These are phyloP conservation scores for Colletotrichum eremochloae DNA, from an alignment of 2,329 filamentous ascomycete genomes.

Conservation along the genomic window DNA sequence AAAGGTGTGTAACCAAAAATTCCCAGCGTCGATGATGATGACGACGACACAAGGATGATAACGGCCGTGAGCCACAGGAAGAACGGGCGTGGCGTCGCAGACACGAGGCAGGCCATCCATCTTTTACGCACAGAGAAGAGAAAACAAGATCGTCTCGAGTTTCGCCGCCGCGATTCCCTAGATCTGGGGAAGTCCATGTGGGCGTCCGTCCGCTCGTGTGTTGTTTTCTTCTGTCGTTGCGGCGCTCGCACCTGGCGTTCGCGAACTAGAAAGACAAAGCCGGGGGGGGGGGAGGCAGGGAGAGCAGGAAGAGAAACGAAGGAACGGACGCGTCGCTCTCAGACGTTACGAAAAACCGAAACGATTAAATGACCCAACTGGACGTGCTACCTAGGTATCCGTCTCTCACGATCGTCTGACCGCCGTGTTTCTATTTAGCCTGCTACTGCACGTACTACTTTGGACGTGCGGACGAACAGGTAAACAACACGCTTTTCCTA, in stretches of 20 bases:
- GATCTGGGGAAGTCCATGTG: constrained; percentile 14
- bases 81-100: constrained; percentile 2
- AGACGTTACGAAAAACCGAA: background rate
- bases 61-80: background rate
- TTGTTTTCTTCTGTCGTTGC: background rate
- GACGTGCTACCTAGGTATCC: background rate
- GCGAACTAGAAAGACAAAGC: background rate
- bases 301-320: background rate
- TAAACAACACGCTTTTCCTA: background rate
- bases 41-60: background rate
- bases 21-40: background rate
- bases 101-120: background rate
- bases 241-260: constrained; percentile 6
- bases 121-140: constrained; percentile 10
- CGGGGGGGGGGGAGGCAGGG: background rate
- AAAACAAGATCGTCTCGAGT: background rate
- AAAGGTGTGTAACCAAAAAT: background rate
- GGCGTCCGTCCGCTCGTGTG: background rate
- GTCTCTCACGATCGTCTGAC: background rate
- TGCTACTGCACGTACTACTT: constrained; percentile 23
- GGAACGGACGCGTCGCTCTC: constrained; percentile 4
- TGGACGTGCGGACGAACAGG: constrained; percentile 5
- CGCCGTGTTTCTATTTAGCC: background rate
- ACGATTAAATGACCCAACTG: background rate
- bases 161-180: background rate